These are phyloP conservation scores for Rosa persica DNA, from an alignment of 306 rosid species.

Conservation along the genomic window DNA sequence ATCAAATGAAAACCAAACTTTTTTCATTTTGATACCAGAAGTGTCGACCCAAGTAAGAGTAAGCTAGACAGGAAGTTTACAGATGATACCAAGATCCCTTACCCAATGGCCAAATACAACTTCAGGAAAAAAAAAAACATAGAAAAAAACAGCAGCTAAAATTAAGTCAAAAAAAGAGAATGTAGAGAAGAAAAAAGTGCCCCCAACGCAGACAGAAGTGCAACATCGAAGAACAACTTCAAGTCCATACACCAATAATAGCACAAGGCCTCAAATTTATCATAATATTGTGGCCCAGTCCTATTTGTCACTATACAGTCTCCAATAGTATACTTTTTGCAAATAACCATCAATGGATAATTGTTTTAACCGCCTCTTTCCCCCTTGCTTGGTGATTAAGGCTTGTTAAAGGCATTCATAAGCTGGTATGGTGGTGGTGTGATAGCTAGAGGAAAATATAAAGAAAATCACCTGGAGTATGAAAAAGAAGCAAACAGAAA, in stretches of 20 bases:
- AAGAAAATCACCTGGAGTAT: background rate
- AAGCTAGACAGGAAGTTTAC: background rate
- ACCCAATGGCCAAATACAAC: background rate
- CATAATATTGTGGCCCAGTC: background rate
- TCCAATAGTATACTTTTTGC: background rate
- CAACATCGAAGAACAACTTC: background rate
- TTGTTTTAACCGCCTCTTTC: background rate
- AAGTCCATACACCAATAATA: background rate
- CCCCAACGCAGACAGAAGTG: background rate
- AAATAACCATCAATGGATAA: background rate
- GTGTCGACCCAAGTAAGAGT: background rate
- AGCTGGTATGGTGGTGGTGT: background rate
- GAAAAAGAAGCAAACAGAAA: background rate
- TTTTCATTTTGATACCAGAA: background rate
- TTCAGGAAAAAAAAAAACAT: background rate
- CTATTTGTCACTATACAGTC: background rate
- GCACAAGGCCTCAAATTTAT: background rate
- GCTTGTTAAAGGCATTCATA: background rate
- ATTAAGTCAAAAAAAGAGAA: background rate
- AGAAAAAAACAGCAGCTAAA: background rate
- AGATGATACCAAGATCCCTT: background rate
- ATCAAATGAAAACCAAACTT: background rate
- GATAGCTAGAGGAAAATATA: background rate
- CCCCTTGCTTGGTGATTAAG: background rate
- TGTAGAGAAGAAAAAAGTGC: background rate